phyloP scores from a whole-genome alignment of 192 early-diverging fungal genomes.

The Backusella mclennaniae region DNA sequence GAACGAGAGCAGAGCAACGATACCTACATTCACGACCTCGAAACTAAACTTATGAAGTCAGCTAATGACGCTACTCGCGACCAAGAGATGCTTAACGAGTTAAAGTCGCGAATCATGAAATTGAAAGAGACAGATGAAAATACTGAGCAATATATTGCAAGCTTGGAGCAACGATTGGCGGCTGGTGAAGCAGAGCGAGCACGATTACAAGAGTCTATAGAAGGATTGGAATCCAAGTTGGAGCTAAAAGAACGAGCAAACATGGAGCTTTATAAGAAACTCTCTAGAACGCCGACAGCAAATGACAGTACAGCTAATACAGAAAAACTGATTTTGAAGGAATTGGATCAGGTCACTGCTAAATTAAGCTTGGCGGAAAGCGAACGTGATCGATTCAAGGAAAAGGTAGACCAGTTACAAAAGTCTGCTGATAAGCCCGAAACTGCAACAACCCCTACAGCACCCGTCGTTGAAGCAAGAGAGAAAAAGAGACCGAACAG shows the following conservation, averaged over 20 bases:
- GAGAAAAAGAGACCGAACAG: not conserved
- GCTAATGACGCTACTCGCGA: constrained; percentile 34
- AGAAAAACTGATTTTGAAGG: constrained; percentile 19
- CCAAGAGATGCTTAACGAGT: constrained; percentile 36
- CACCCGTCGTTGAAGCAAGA: not conserved
- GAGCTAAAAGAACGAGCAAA: constrained; percentile 15
- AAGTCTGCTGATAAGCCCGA: not conserved
- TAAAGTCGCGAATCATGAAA: constrained; percentile 42
- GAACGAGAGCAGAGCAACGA: constrained; percentile 52
- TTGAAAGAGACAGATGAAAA: constrained; percentile 52
- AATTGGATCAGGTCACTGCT: constrained; percentile 17
- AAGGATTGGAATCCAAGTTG: constrained; percentile 16
- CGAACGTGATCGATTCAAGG: constrained; percentile 2
- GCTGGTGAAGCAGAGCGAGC: constrained; percentile 22
- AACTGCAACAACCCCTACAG: not conserved
- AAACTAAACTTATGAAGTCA: constrained; percentile 31
- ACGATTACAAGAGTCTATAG: constrained; percentile 6
- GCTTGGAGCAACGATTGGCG: constrained; percentile 38
- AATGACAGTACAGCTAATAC: not conserved
- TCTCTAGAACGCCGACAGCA: not conserved
- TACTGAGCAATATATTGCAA: constrained; percentile 42
- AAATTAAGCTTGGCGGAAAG: constrained; percentile 15
- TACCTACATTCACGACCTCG: constrained; percentile 45
- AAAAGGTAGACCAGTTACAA: constrained; percentile 3
- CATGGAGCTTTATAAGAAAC: constrained; percentile 13